Base-by-base conservation (phyloP, 768 basidiomycete genomes). In the Porpolomopsis calyptriformis region DNA sequence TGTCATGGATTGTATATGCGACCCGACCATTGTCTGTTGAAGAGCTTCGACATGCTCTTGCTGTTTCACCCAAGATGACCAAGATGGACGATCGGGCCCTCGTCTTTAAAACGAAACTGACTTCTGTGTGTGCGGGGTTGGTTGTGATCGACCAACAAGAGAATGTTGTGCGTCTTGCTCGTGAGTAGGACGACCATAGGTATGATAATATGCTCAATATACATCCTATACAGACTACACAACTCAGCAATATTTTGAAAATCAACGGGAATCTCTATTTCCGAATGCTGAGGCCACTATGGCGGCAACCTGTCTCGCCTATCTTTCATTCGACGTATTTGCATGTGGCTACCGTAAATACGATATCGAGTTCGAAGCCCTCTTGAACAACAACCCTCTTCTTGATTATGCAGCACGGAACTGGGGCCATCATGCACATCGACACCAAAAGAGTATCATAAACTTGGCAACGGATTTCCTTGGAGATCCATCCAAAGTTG, bases 391-490 rank as follows among this genome's bases (percentile, higher is more conserved):
- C 36, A 26, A 47, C 29, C 19, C 36, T 29, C 20, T 50, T 1
- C 19, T 50, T 27, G 38, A 41, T 7, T 51, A 51, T 26, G 49
- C 46, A 12, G 41, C 34, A 37, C 24, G 22, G 27, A 22, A 48
- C 20, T 51, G 49, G 49, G 39, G 46, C 29, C 35, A 51, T 43
- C 46, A 48, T 37, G 49, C 49, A 41, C 34, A 46, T 24, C 23
- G 29, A 14, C 19, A 11, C 2, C 29, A 48, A 24, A 35, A 42
- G 22, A 18, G 11, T 14, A 22, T 2, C n/a, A 8, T 16, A 18
- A 34, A 33, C 3, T n/a, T 47, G 4, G 31, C 22, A n/a, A 4
- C 36, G 22, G 20, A 27, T 14, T 27, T 48, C 27, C 26, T 48
- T 34, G 14, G 12, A 18, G 14, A 27, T 25, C 12, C 3, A 12